Evolutionary conservation across 2,329 filamentous ascomycete species (phyloP).

Genomic region (Aspergillus ochraceus): DNA sequence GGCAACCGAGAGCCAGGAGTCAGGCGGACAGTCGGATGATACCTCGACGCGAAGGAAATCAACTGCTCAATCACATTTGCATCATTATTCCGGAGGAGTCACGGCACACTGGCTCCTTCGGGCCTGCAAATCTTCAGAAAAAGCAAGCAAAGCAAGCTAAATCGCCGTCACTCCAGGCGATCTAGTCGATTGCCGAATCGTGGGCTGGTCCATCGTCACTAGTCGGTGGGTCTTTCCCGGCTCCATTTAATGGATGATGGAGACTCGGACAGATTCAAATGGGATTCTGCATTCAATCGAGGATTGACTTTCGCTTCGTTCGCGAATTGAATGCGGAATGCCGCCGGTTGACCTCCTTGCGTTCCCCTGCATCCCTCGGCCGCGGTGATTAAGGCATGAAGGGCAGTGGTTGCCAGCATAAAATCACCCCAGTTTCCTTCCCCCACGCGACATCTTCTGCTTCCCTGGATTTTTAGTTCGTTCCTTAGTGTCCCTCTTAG

Average conservation of each 20-base stretch:
- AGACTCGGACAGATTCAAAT: background rate
- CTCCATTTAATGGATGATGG: background rate
- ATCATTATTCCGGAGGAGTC: background rate
- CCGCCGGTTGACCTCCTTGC: background rate
- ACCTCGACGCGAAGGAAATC: background rate
- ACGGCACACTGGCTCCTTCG: background rate
- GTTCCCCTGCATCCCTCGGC: background rate
- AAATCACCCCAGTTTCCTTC: background rate
- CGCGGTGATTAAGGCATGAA: background rate
- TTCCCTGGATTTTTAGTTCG: background rate
- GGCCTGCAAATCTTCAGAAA: background rate
- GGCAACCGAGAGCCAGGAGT: background rate
- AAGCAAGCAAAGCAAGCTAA: background rate
- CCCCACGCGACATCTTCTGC: background rate
- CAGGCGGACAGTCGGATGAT: conserved; percentile 1
- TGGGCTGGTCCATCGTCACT: background rate
- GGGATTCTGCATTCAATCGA: background rate
- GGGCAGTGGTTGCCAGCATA: background rate
- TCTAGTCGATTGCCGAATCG: background rate
- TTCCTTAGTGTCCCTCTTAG: background rate
- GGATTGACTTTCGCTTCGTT: background rate
- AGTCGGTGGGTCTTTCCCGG: background rate
- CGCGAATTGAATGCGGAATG: background rate
- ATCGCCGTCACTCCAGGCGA: background rate
- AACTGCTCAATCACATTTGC: background rate